phyloP scores from a whole-genome alignment of 1,139 yeast genomes.

The Blastobotrys arbuscula region DNA sequence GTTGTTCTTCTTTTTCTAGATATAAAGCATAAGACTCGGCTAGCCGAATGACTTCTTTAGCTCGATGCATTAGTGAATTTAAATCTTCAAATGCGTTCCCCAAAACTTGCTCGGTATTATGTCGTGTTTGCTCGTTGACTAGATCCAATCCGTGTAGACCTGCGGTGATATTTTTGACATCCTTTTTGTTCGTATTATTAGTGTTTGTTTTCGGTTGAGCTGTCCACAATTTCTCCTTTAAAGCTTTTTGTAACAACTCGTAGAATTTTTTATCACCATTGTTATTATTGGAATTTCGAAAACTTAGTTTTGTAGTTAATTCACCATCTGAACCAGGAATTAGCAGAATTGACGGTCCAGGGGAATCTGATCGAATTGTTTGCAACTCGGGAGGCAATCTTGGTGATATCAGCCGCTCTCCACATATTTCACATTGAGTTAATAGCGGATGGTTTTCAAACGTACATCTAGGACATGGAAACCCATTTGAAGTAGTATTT shows the following conservation, averaged over 20 bases:
- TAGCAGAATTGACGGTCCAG: constrained; percentile 23
- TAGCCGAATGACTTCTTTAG: constrained; percentile 63
- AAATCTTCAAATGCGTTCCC: constrained; percentile 71
- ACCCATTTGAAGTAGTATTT: constrained; percentile 30
- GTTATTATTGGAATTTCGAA: constrained; percentile 23
- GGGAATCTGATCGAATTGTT: constrained; percentile 21
- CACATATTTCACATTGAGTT: constrained; percentile 82
- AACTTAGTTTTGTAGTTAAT: constrained; percentile 29
- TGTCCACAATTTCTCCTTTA: constrained; percentile 23
- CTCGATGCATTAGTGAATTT: constrained; percentile 69
- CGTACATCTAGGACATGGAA: constrained; percentile 74
- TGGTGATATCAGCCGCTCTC: constrained; percentile 46
- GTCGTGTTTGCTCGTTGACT: constrained; percentile 50
- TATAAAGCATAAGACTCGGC: constrained; percentile 45
- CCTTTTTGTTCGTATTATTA: background rate
- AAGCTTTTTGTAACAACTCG: constrained; percentile 26
- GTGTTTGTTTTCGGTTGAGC: background rate
- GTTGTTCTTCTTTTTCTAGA: constrained; percentile 24
- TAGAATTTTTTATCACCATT: constrained; percentile 33
- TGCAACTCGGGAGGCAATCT: constrained; percentile 28
- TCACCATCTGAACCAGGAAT: constrained; percentile 19
- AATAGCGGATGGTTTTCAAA: constrained; percentile 79
- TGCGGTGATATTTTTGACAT: constrained; percentile 5
- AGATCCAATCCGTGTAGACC: constrained; percentile 74
- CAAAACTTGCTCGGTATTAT: constrained; percentile 57